Conservation (phyloP, 306 rosid genomes). For the Trifolium pratense region DNA sequence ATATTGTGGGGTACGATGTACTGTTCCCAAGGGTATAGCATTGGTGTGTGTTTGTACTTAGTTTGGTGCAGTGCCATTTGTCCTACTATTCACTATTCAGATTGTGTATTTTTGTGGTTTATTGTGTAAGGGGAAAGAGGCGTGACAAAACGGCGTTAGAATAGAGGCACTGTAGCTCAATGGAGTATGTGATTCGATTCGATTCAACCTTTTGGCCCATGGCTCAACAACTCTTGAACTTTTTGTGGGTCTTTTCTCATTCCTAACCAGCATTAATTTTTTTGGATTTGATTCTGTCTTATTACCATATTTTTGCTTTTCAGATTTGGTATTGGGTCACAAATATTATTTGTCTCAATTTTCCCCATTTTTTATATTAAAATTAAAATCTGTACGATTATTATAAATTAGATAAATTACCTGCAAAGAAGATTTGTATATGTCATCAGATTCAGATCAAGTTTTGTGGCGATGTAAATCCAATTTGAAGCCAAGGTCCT, state of each 20-base stretch:
- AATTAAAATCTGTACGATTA: not conserved
- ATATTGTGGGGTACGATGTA: slow-evolving; percentile 49
- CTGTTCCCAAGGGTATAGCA: slow-evolving; percentile 35
- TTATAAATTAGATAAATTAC: too few relatives aligned
- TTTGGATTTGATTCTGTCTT: slow-evolving; percentile 45
- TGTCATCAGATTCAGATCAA: slow-evolving; percentile 7
- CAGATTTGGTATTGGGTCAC: slow-evolving; percentile 22
- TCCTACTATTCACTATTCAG: too few relatives aligned
- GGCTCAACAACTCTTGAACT: slow-evolving; percentile 40
- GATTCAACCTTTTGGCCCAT: slow-evolving; percentile 37
- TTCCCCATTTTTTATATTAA: not conserved
- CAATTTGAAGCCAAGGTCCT: not conserved
- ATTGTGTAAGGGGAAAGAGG: slow-evolving; percentile 1
- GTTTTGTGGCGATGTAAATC: slow-evolving; percentile 23
- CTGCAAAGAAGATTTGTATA: slow-evolving; percentile 31
- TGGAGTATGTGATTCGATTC: slow-evolving; percentile 35
- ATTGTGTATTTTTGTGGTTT: too few relatives aligned
- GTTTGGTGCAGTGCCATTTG: too few relatives aligned
- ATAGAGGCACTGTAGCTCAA: not conserved
- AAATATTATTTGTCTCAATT: not conserved
- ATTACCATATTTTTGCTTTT: slow-evolving; percentile 28
- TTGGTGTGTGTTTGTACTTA: slow-evolving; percentile 15
- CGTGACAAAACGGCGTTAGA: slow-evolving; percentile 36
- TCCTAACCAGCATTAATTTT: slow-evolving; percentile 25
- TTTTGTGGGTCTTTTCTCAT: slow-evolving; percentile 39